Conservation (phyloP, 768 basidiomycete genomes). For the Suillus cothurnatus region DNA sequence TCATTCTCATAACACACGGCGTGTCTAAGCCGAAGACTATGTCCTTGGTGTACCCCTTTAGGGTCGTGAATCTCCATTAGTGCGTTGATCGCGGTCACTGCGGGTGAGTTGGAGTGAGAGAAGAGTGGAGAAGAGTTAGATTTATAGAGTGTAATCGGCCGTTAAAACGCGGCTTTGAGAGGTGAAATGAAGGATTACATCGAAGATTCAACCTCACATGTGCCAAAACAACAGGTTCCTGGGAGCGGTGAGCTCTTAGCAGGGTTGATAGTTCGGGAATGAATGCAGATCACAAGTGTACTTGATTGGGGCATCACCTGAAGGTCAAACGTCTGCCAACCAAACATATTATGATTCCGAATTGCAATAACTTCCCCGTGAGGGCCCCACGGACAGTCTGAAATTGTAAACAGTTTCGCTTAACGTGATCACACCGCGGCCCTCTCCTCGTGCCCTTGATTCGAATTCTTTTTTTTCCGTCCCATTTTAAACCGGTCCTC, state of each 20-base stretch:
- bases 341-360: conserved; percentile 14
- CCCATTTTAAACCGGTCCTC: conserved; percentile 54
- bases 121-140: conserved; percentile 22
- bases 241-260: conserved; percentile 33
- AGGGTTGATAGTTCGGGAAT: conserved; percentile 30
- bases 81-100: conserved; percentile 42
- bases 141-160: conserved; percentile 9
- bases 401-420: conserved; percentile 41
- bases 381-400: conserved; percentile 32
- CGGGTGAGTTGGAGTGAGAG: conserved; percentile 43
- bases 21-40: conserved; percentile 28
- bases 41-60: conserved; percentile 37
- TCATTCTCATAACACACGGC: conserved; percentile 31
- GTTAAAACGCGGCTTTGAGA: conserved; percentile 17
- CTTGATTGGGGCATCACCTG: conserved; percentile 8
- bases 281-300: conserved; percentile 30
- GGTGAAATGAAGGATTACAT: conserved; percentile 17
- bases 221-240: conserved; percentile 31
- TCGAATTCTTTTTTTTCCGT: conserved; percentile 65
- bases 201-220: conserved; percentile 1
- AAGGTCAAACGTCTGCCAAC: conserved; percentile 6
- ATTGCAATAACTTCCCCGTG: conserved; percentile 14
- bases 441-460: conserved; percentile 67
- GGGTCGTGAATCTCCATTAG: conserved; percentile 40
- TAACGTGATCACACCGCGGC: conserved; percentile 42